These are phyloP conservation scores for Grigorovia yakushimaensis DNA, from an alignment of 805 yeast genomes.

Conservation along the genomic window DNA sequence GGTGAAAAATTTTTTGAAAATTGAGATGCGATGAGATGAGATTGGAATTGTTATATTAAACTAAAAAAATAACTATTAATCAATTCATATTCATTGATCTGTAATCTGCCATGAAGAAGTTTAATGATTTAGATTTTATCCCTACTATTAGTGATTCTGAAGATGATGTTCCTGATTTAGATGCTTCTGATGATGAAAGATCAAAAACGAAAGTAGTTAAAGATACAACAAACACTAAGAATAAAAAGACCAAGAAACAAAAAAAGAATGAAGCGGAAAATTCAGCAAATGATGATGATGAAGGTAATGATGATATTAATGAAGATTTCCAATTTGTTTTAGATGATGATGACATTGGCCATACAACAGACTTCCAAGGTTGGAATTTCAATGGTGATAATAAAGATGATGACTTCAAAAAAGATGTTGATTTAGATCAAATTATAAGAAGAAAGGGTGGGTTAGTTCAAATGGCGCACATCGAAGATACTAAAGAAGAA, in stretches of 20 bases:
- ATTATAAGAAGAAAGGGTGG: conserved; percentile 86
- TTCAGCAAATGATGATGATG: conserved; percentile 29
- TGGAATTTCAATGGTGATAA: conserved; percentile 66
- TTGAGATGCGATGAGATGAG: conserved; percentile 20
- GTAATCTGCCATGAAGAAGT: conserved; percentile 13
- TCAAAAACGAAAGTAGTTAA: conserved; percentile 8
- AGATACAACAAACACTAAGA: conserved; percentile 17
- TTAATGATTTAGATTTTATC: conserved; percentile 37
- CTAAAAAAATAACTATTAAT: no score
- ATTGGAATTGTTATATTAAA: no score
- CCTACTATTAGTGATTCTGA: conserved; percentile 73
- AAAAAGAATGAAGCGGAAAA: conserved; percentile 14
- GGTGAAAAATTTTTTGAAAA: background rate
- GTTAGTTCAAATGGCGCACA: conserved; percentile 43
- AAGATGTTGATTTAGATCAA: conserved; percentile 77
- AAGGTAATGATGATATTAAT: conserved; percentile 47
- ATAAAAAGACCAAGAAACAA: conserved; percentile 18
- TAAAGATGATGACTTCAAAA: conserved; percentile 23
- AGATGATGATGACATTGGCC: conserved; percentile 35
- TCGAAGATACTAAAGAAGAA: conserved; percentile 30
- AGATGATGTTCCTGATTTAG: conserved; percentile 50
- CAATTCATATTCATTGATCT: no score
- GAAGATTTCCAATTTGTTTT: conserved; percentile 65
- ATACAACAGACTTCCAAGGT: conserved; percentile 46
- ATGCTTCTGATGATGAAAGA: conserved; percentile 36